phyloP scores from a whole-genome alignment of 2,329 filamentous ascomycete genomes.

The Aspergillus viridinutans region DNA sequence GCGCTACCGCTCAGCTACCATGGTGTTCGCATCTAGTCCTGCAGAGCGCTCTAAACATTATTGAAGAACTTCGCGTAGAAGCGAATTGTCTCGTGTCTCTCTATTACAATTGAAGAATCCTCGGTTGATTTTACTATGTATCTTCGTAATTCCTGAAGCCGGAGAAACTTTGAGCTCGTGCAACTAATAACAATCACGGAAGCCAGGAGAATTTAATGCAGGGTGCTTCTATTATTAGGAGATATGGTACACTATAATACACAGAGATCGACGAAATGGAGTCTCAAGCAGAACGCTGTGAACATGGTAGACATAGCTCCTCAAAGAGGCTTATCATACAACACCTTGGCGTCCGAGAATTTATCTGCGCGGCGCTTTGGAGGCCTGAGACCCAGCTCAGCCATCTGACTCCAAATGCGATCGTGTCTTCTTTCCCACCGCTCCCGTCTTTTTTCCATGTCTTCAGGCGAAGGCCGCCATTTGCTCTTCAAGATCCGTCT shows the following conservation, averaged over 20 bases:
- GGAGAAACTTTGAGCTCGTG: background rate
- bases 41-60: background rate
- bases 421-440: constrained; percentile 45
- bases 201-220: background rate
- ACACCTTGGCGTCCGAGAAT: constrained; percentile 20
- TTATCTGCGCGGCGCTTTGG: constrained; percentile 41
- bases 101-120: background rate
- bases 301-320: background rate
- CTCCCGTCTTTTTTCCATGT: constrained; percentile 36
- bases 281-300: background rate
- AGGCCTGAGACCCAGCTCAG: constrained; percentile 53
- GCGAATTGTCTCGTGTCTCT: background rate
- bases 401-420: constrained; percentile 44
- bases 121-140: background rate
- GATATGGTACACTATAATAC: background rate
- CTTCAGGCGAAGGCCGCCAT: constrained; percentile 40
- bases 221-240: background rate
- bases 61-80: background rate
- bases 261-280: background rate
- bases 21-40: background rate
- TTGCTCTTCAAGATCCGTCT: constrained; percentile 70
- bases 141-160: background rate
- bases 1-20: background rate
- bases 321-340: constrained; percentile 19
- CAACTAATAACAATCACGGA: background rate